Conservation (phyloP, 306 rosid genomes). For the Alnus rubra region DNA sequence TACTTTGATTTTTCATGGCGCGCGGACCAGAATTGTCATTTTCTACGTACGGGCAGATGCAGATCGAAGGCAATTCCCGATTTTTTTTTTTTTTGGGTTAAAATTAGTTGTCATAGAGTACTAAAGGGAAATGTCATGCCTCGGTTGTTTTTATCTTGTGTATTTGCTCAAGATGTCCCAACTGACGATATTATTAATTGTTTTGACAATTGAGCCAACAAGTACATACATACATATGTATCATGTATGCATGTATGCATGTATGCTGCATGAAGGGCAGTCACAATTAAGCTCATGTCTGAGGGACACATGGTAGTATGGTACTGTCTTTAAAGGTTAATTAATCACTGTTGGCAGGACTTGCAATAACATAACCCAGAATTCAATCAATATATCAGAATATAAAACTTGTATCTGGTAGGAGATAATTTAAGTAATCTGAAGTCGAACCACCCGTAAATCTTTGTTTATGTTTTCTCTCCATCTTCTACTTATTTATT, state of each 20-base stretch:
- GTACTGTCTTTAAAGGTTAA: constrained; percentile 32
- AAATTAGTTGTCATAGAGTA: neutral
- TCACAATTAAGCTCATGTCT: constrained; percentile 31
- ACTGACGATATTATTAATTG: neutral
- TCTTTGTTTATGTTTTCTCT: too few species aligned
- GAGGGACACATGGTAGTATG: constrained; percentile 49
- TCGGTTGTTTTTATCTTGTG: neutral
- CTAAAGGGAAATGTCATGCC: neutral
- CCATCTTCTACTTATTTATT: too few species aligned
- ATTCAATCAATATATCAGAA: neutral
- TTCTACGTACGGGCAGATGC: neutral
- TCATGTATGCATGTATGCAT: too few species aligned
- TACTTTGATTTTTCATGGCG: neutral
- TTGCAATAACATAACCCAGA: constrained; percentile 18
- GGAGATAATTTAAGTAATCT: too few species aligned
- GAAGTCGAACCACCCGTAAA: too few species aligned
- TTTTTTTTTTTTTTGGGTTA: neutral
- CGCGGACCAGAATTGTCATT: neutral
- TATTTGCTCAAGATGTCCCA: constrained; percentile 9
- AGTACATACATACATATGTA: too few species aligned
- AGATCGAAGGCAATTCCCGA: neutral
- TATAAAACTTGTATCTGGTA: too few species aligned
- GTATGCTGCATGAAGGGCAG: constrained; percentile 36
- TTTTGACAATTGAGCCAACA: too few species aligned
- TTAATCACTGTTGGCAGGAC: constrained; percentile 19